Evolutionary conservation across 257 asterid genomes (phyloP), one percentile per base, ranked within the genome.

Genomic region (Jacaranda copaia): DNA sequence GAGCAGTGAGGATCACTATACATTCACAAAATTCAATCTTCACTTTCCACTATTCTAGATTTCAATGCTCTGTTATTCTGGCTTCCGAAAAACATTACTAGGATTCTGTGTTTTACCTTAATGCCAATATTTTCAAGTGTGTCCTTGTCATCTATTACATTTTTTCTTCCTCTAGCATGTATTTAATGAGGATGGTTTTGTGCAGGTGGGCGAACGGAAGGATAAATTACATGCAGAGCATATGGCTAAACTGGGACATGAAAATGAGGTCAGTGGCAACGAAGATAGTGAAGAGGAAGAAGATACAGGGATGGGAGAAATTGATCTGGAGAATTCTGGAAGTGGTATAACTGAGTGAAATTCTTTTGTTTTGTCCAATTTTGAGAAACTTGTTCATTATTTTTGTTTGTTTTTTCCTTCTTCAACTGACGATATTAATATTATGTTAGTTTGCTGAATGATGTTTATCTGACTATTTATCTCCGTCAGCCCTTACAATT

Each of bases 241-340:
- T 0, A 88, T 94, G 96, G 91, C 87, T 20, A 92, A 91, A 86
- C 84, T 92, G 1, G 84, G 86, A 1, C 91, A 76, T 11, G 84
- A 89, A 77, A 95, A 95, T 10, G 97, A 90, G 87, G 72, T 89
- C 40, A 87, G 96, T 51, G 99, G 96, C 7, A 98, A 95, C 52
- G 99, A 93, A 78, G 94, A 77, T 76, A 93, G 96, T 39, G 98
- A 93, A 82, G 98, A 85, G 84, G 98, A 95, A 79, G 99, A 95
- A 82, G 99, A 95, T 77, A 92, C 97, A 4, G 99, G 99, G 46
- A 91, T 94, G 99, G 99, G 99, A 70, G 96, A 92, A n/a, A 70
- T 92, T 43, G 98, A 92, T 62, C 65, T 92, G 53, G 94, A 92
- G 65, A 93, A 85, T 69, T 53, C 96, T 0, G 86, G 84, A 69